Evolutionary conservation across 169 alveolate genomes (phyloP).

Genomic region (Eimeria sp.): DNA sequence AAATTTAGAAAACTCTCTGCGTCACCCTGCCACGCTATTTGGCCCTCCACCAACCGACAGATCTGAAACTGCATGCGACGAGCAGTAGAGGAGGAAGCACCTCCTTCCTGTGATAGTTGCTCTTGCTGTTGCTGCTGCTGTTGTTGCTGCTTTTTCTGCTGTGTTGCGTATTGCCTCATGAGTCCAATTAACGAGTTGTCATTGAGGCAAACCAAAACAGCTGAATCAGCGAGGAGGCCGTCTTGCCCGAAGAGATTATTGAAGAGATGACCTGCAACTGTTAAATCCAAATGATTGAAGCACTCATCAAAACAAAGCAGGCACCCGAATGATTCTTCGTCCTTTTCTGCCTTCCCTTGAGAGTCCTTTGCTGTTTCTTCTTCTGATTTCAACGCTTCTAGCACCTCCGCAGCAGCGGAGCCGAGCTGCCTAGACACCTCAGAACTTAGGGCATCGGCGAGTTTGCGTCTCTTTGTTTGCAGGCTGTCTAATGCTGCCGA

Average conservation of each 20-base stretch:
- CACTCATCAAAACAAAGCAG: slow-evolving; percentile 70
- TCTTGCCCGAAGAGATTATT: slow-evolving; percentile 49
- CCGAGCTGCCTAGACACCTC: slow-evolving; percentile 44
- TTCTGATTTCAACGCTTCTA: background rate
- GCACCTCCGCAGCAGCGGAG: background rate
- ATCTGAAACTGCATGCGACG: slow-evolving; percentile 28
- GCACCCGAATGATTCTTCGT: background rate
- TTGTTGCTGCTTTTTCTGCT: background rate
- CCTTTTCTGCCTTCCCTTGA: background rate
- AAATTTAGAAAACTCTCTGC: background rate
- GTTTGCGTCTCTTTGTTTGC: background rate
- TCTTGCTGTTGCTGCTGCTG: background rate
- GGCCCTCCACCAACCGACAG: slow-evolving; percentile 40
- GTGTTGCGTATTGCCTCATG: slow-evolving; percentile 35
- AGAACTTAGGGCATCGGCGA: background rate
- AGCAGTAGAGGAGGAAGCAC: too few relatives aligned
- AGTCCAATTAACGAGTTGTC: slow-evolving; percentile 68
- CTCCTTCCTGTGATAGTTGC: background rate
- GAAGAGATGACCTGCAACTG: slow-evolving; percentile 56
- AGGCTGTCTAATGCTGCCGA: background rate
- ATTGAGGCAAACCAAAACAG: slow-evolving; percentile 46
- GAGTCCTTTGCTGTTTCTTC: too few relatives aligned
- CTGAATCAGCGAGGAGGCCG: slow-evolving; percentile 60
- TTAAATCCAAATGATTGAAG: slow-evolving; percentile 55
- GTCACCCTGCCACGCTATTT: slow-evolving; percentile 38